Percentiles rank a stretch among this genome's conserved stretches.
phyloP scores from a whole-genome alignment of 1,284 basidiomycete species.

The Rhodofomes roseus region DNA sequence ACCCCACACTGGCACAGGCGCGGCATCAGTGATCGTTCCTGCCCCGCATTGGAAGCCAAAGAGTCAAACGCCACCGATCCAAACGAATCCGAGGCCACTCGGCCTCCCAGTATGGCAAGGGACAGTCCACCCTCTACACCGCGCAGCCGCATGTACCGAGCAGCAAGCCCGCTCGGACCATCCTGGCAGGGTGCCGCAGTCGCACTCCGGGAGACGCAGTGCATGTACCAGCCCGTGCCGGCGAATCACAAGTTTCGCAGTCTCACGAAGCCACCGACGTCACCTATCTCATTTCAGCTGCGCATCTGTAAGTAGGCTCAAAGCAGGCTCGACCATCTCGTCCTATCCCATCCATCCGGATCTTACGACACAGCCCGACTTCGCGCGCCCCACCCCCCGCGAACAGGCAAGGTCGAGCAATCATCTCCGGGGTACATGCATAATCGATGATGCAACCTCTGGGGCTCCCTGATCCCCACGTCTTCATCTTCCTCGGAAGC shows the following conservation, averaged over 20 bases:
- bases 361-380: neutral
- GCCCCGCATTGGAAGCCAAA: neutral
- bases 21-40: conserved; percentile 1
- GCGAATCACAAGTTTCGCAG: neutral
- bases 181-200: too few relatives aligned
- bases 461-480: too few relatives aligned
- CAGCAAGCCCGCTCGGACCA: neutral
- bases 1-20: neutral
- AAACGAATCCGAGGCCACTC: neutral
- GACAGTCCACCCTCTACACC: neutral
- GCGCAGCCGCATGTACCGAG: neutral
- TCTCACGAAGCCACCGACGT: neutral
- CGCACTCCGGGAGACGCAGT: too few relatives aligned
- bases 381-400: neutral
- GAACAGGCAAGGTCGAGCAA: neutral
- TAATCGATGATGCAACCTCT: neutral
- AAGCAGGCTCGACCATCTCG: too few relatives aligned
- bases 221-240: too few relatives aligned
- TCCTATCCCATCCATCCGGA: neutral
- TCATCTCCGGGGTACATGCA: neutral
- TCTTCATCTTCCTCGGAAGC: neutral
- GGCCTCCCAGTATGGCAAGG: neutral
- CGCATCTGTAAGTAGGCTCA: neutral
- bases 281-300: neutral
- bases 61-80: neutral